Conservation (phyloP, 257 asterid species). For the Nicotiana otophora region DNA sequence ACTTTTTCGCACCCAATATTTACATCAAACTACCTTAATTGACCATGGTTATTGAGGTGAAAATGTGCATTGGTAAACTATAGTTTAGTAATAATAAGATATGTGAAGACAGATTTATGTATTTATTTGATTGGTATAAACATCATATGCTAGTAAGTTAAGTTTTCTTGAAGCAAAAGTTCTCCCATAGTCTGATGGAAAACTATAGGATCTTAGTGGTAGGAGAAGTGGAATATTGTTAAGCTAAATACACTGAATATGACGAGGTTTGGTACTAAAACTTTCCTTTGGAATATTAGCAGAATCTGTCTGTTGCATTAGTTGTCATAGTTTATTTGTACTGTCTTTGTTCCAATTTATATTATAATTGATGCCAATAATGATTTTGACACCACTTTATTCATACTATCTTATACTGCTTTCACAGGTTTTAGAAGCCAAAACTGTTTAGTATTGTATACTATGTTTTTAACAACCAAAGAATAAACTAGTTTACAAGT, state of each 20-base stretch:
- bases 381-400: neutral
- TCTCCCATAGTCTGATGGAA: neutral
- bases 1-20: neutral
- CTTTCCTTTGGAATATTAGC: neutral
- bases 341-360: neutral
- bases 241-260: neutral
- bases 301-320: neutral
- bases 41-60: neutral
- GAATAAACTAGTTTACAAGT: neutral
- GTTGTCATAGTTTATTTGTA: neutral
- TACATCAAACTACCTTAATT: neutral
- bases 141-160: no score
- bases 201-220: neutral
- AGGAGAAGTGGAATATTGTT: neutral
- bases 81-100: neutral
- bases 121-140: neutral
- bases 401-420: neutral
- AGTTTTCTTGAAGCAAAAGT: neutral
- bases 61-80: neutral
- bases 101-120: neutral
- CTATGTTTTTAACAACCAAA: neutral
- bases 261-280: neutral
- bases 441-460: neutral
- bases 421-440: neutral
- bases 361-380: neutral